Evolutionary conservation across 139 green algal species (phyloP).

Genomic region (Tetradesmus lagerheimii): DNA sequence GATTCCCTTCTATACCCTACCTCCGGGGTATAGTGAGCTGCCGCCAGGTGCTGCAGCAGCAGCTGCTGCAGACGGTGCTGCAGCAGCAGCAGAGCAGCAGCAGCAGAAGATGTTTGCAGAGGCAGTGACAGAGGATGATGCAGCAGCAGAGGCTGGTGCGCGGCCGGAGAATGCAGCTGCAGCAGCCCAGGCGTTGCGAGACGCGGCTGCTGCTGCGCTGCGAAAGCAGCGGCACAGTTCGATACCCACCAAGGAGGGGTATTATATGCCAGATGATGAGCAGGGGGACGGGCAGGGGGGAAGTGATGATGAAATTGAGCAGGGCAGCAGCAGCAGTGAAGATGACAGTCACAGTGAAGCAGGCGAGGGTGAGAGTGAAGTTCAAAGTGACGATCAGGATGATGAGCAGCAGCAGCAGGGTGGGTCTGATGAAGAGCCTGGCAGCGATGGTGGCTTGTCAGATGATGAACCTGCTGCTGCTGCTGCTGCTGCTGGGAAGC

Average conservation of each 20-base stretch:
- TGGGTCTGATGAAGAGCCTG: conserved; percentile 38
- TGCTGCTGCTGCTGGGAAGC: conserved; percentile 17
- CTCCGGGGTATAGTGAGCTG: conserved; percentile 76
- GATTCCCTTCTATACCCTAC: conserved; percentile 97
- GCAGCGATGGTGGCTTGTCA: conserved; percentile 31
- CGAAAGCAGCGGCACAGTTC: conserved; percentile 61
- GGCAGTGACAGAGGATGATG: conserved; percentile 69
- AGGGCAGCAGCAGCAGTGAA: conserved; percentile 40
- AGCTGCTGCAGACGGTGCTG: neutral
- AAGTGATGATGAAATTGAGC: conserved; percentile 51
- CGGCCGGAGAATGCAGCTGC: conserved; percentile 58
- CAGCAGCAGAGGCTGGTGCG: conserved; percentile 58
- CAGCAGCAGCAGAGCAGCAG: conserved; percentile 6
- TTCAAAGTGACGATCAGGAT: neutral
- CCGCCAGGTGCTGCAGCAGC: neutral
- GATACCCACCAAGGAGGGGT: conserved; percentile 78
- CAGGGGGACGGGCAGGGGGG: conserved; percentile 26
- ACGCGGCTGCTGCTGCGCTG: conserved; percentile 61
- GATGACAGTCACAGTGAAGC: conserved; percentile 48
- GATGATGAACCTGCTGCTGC: conserved; percentile 45
- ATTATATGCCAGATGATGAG: conserved; percentile 79
- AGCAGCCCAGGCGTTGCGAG: conserved; percentile 61
- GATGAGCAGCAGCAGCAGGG: neutral
- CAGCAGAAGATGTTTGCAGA: conserved; percentile 50
- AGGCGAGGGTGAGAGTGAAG: conserved; percentile 25